Evolutionary conservation across 345 rosid genomes (phyloP).

Genomic region (Eucalyptus virginea): DNA sequence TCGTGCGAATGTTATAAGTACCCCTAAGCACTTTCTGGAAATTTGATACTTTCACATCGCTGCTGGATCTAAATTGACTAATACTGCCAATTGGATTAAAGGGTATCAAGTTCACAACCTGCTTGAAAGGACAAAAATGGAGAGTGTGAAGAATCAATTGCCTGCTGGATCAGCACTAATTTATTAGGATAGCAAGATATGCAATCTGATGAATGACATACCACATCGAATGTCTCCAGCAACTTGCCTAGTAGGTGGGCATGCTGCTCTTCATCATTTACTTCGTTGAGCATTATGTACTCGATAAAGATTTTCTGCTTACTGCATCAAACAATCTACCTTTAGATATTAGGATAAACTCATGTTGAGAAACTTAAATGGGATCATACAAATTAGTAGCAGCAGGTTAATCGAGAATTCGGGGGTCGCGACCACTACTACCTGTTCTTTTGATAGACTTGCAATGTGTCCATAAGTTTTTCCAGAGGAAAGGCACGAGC

Average conservation of each 20-base stretch:
- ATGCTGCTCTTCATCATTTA: slow-evolving; percentile 81
- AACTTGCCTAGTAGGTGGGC: slow-evolving; percentile 76
- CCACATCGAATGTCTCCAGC: slow-evolving; percentile 84
- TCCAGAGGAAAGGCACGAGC: slow-evolving; percentile 95
- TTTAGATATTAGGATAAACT: background rate
- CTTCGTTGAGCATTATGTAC: slow-evolving; percentile 94
- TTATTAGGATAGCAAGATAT: background rate
- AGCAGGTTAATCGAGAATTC: background rate
- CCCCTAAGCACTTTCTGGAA: slow-evolving; percentile 86
- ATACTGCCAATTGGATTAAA: slow-evolving; percentile 75
- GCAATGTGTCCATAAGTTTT: slow-evolving; percentile 76
- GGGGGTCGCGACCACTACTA: background rate
- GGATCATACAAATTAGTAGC: background rate
- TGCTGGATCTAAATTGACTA: slow-evolving; percentile 59
- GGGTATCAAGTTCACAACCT: slow-evolving; percentile 95
- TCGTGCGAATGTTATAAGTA: slow-evolving; percentile 64
- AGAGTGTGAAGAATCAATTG: background rate
- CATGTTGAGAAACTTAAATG: background rate
- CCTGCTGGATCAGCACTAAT: background rate
- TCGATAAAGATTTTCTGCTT: slow-evolving; percentile 80
- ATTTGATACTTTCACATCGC: slow-evolving; percentile 35
- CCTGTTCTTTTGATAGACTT: slow-evolving; percentile 71
- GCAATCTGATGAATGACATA: slow-evolving; percentile 15
- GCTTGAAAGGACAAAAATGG: slow-evolving; percentile 1
- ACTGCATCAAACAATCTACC: slow-evolving; percentile 10